Evolutionary conservation across 768 basidiomycete genomes (phyloP).

Genomic region (Psilocybe cubensis): DNA sequence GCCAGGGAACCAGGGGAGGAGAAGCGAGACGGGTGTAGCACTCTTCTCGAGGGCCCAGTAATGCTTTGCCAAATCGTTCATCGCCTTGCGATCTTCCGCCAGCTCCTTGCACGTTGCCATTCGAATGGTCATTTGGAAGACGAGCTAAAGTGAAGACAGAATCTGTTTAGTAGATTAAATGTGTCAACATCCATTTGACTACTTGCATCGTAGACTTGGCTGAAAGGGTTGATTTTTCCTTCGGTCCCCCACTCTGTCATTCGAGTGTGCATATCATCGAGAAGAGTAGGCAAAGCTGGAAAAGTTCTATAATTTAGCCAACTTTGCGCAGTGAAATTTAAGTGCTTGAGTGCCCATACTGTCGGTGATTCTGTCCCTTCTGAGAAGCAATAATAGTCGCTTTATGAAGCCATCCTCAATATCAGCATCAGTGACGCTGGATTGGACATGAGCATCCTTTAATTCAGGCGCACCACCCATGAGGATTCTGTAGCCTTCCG

Average conservation of each 20-base stretch:
- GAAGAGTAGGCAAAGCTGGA: constrained; percentile 23
- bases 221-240: constrained; percentile 36
- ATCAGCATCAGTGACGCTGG: not conserved
- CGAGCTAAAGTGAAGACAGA: constrained; percentile 27
- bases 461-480: constrained; percentile 31
- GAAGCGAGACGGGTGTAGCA: constrained; percentile 31
- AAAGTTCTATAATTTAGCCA: not conserved
- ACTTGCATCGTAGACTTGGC: constrained; percentile 33
- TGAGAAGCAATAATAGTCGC: constrained; percentile 18
- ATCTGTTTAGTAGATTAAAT: too few species aligned
- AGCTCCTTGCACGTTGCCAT: constrained; percentile 38
- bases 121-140: constrained; percentile 39
- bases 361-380: constrained; percentile 24
- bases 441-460: constrained; percentile 23
- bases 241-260: constrained; percentile 28
- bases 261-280: constrained; percentile 27
- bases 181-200: not conserved
- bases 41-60: constrained; percentile 37
- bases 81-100: constrained; percentile 26
- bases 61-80: constrained; percentile 26
- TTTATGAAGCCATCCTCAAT: constrained; percentile 23
- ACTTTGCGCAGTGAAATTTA: not conserved
- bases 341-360: constrained; percentile 9
- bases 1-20: constrained; percentile 40
- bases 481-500: constrained; percentile 36